Base-by-base conservation (phyloP, 23 red algal species). In the Gracilaria domingensis region DNA sequence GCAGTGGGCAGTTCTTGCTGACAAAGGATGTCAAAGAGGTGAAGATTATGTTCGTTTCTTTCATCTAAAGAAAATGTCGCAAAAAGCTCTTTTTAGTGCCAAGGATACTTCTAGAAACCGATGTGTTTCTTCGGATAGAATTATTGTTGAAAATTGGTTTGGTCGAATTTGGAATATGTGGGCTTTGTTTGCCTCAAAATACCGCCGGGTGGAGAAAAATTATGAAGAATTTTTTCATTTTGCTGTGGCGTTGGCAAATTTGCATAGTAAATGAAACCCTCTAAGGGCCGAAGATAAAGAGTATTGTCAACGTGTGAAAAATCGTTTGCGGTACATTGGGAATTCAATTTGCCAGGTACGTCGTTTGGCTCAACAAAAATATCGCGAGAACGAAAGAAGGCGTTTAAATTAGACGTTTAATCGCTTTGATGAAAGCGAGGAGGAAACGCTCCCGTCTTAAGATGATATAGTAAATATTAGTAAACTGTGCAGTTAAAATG, bases 141-240 rank as follows among this genome's bases (percentile, higher is more conserved):
- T 79, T 29, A 80, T 89, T 61, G 71, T 89, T 16, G 85, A 89
- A 0, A 78, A 77, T 61, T 79, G 38, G n/a, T 89, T 79, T 45
- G 66, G 85, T 20, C 53, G 35, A 20, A 47, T 89, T 12, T 65
- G 21, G 9, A 38, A 29, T 16, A 23, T 78, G 0, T 76, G 70
- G 66, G 64, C 25, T 45, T 6, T 44, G 5, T 79, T 89, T 26
- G 75, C 36, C 5, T 26, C 2, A 4, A 89, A 62, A 21, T 62
- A 28, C 0, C 55, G 85, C 11, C 65, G 85, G 85, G 55, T 11
- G 36, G 66, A 78, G 66, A 80, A 78, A 45, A 30, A n/a, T n/a
- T 89, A 89, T 36, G 45, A 77, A 20, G 2, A 73, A 17, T 29
- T 73, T 12, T 37, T 73, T 39, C 8, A 17, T 21, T 37, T 73